phyloP scores from a whole-genome alignment of 2,329 filamentous ascomycete genomes.

The Claviceps spartinae region DNA sequence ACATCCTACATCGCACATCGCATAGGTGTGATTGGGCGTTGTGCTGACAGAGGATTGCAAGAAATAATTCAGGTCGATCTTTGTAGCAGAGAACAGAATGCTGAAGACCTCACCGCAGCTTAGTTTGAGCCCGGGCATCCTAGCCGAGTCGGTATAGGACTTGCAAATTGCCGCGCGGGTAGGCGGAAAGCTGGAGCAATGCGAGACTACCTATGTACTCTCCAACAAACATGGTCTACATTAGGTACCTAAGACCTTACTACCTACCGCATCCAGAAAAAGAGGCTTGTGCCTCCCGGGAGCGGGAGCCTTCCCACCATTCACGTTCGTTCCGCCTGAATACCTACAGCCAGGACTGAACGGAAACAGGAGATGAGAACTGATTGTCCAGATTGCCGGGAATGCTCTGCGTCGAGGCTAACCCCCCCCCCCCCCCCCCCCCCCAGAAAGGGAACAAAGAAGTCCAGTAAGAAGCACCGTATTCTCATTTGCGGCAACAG shows the following conservation, averaged over 20 bases:
- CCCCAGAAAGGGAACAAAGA: not conserved
- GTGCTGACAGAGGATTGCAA: too few species aligned
- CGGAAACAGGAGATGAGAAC: not conserved
- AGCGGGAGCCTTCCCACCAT: not conserved
- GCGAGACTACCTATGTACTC: not conserved
- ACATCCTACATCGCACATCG: too few species aligned
- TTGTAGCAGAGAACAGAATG: too few species aligned
- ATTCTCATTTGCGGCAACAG: not conserved
- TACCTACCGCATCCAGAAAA: not conserved
- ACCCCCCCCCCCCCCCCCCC: not conserved
- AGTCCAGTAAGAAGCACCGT: not conserved
- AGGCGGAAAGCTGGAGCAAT: not conserved
- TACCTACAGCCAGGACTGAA: not conserved
- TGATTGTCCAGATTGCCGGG: not conserved
- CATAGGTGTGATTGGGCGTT: too few species aligned
- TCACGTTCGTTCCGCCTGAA: not conserved
- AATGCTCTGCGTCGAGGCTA: not conserved
- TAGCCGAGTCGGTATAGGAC: too few species aligned
- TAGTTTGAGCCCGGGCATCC: too few species aligned
- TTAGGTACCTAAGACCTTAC: not conserved
- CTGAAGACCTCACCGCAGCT: too few species aligned
- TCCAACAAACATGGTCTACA: not conserved
- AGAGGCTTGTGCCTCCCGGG: not conserved
- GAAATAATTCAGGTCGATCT: too few species aligned
- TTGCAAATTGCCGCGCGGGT: not conserved